These are phyloP conservation scores for Salix udensis DNA, from an alignment of 345 rosid species.

Conservation along the genomic window DNA sequence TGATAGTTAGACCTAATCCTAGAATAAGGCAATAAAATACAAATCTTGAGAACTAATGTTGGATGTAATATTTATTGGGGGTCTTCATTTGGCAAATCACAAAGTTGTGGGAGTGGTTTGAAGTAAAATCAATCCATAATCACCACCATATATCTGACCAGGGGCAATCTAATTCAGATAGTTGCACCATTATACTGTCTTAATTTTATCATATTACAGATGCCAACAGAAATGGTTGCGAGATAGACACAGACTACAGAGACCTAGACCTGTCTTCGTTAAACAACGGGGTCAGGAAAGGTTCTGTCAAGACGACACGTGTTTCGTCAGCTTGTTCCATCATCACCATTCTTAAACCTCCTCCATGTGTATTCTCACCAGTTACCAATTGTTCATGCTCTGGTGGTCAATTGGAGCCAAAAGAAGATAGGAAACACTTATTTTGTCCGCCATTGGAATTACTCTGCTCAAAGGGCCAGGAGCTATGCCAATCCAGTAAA, in stretches of 20 bases:
- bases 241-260: not conserved
- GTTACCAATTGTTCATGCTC: not conserved
- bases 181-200: not conserved
- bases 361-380: not conserved
- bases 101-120: not conserved
- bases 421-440: constrained; percentile 15
- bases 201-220: not conserved
- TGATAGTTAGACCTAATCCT: not conserved
- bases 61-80: not conserved
- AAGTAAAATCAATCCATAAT: not conserved
- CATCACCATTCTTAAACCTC: not conserved
- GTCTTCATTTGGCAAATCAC: not conserved
- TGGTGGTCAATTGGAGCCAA: constrained; percentile 25
- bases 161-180: not conserved
- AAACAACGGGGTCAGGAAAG: not conserved
- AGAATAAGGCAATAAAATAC: not conserved
- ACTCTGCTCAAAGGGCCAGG: constrained; percentile 26
- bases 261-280: not conserved
- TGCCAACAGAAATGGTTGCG: not conserved
- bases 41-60: not conserved
- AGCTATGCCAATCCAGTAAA: constrained; percentile 2
- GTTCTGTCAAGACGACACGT: not conserved
- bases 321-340: not conserved
- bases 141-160: not conserved
- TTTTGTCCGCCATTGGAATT: constrained; percentile 30